Conservation (phyloP, 169 alveolate species). For the Cryptosporidium tyzzeri region DNA sequence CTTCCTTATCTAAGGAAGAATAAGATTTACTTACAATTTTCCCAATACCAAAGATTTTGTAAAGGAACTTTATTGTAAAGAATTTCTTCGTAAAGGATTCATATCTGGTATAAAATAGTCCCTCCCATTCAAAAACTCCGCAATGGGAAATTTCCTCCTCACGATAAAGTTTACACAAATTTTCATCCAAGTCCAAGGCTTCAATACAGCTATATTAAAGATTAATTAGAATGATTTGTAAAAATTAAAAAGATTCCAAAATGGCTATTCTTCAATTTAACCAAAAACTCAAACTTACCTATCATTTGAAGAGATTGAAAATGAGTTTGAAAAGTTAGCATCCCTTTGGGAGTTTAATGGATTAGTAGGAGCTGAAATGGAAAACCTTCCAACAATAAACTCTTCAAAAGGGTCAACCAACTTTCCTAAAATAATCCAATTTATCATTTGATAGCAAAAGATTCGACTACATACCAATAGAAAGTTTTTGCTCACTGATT, state of each 20-base stretch:
- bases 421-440: conserved; percentile 51
- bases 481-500: conserved; percentile 28
- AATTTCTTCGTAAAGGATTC: conserved; percentile 52
- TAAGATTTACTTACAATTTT: conserved; percentile 26
- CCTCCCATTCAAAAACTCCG: conserved; percentile 52
- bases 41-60: conserved; percentile 37
- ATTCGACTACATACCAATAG: conserved; percentile 48
- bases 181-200: conserved; percentile 16
- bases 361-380: conserved; percentile 13
- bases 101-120: conserved; percentile 54
- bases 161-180: not conserved
- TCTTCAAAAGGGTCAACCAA: conserved; percentile 72
- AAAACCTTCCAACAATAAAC: conserved; percentile 47
- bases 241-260: not conserved
- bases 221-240: not conserved
- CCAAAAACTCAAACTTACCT: conserved; percentile 21
- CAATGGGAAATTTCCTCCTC: conserved; percentile 45
- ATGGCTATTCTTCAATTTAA: not conserved
- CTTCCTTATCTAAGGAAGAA: not conserved
- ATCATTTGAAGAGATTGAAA: conserved; percentile 38
- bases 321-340: not conserved
- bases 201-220: conserved; percentile 51
- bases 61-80: conserved; percentile 15
- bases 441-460: conserved; percentile 51
- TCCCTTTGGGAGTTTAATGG: not conserved